These are phyloP conservation scores for Hypoxylon lenormandii DNA, from an alignment of 495 filamentous ascomycete genomes.

Conservation along the genomic window DNA sequence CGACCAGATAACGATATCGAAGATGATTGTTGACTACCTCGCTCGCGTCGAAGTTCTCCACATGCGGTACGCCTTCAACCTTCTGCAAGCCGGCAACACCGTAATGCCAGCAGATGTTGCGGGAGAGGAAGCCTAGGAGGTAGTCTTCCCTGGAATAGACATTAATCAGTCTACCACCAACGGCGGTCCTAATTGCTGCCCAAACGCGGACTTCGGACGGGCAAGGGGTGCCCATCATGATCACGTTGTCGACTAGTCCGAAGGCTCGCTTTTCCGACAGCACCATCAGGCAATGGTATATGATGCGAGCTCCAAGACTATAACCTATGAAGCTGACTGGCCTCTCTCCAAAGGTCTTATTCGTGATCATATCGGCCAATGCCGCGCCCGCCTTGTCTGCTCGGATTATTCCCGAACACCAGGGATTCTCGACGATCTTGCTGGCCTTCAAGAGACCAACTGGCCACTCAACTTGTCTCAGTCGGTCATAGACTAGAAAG, in stretches of 20 bases:
- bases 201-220: slow-evolving; percentile 68
- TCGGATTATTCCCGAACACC: slow-evolving; percentile 81
- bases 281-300: slow-evolving; percentile 81
- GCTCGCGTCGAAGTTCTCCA: slow-evolving; percentile 70
- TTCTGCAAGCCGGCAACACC: slow-evolving; percentile 70
- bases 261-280: slow-evolving; percentile 83
- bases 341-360: slow-evolving; percentile 87
- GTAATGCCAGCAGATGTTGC: slow-evolving; percentile 65
- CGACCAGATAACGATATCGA: slow-evolving; percentile 66
- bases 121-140: slow-evolving; percentile 70
- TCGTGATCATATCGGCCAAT: slow-evolving; percentile 88
- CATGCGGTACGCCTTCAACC: slow-evolving; percentile 64
- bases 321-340: slow-evolving; percentile 90
- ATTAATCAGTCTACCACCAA: slow-evolving; percentile 68
- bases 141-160: slow-evolving; percentile 71
- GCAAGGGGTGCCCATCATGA: slow-evolving; percentile 84
- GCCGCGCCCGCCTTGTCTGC: slow-evolving; percentile 88
- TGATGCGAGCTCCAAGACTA: slow-evolving; percentile 87
- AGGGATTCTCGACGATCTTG: slow-evolving; percentile 88
- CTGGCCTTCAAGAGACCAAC: slow-evolving; percentile 80
- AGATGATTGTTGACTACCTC: slow-evolving; percentile 66
- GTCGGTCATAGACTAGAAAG: slow-evolving; percentile 71
- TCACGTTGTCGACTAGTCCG: slow-evolving; percentile 84
- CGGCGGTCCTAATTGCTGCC: slow-evolving; percentile 68
- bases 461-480: slow-evolving; percentile 80